Base-by-base conservation (phyloP, 495 filamentous ascomycete species). In the Penicillium canariense region DNA sequence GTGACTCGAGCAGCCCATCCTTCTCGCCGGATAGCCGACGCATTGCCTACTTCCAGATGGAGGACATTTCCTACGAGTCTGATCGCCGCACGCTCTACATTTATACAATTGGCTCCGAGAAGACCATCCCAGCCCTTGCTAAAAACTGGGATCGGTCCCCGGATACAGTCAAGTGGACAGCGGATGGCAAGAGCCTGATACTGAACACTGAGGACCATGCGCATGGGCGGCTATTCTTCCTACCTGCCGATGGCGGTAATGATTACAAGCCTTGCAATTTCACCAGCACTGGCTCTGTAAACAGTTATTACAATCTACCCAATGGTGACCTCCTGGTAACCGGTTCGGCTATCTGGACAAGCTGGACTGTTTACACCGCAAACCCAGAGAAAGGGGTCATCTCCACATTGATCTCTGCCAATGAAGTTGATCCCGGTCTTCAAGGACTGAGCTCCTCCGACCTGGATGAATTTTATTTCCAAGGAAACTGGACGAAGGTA, bases 101-200 rank as follows among this genome's bases (percentile, higher is more conserved):
- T 14, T 65, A 76, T 48, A 62, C 59, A 15, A 42, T 70, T 50
- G 55, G 52, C 28, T 66, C 66, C 4, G 35, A 72, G 23, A 25
- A 68, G 45, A 68, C 62, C 1, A 70, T 75, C 28, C 52, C 48
- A 3, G 52, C 61, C 6, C 28, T 74, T 12, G 75, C 69, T 0
- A 71, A 62, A 11, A 49, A 70, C 36, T 77, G 75, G 75, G 75
- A 77, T 42, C 56, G 68, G 1, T 75, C 71, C 20, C 73, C 72
- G 0, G 59, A 63, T 35, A 36, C 58, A 0, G 52, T 71, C 10
- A 69, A 68, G 38, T 77, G 75, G 75, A 57, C 59, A 10, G 49
- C 61, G 10, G 66, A 76, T 49, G 57, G 66, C 4, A 61, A 69
- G 42, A 60, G 48, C 22, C 55, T 77, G 7, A 58, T 73, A 28